These are phyloP conservation scores for Plantago lanceolata DNA, from an alignment of 305 asterid species.

Conservation along the genomic window DNA sequence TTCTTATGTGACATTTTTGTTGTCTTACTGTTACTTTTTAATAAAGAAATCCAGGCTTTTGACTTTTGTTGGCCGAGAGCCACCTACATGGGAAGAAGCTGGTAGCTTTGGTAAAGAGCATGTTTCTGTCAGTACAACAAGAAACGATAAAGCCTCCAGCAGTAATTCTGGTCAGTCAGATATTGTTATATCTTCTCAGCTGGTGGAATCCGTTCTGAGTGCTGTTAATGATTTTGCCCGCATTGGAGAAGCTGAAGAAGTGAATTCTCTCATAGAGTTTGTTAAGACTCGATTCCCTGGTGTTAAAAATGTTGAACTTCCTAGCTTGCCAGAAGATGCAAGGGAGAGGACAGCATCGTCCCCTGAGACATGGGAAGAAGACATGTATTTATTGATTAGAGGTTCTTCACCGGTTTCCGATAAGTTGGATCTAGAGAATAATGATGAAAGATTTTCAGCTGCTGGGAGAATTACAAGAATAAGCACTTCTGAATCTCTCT, in stretches of 20 bases:
- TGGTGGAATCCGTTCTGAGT: constrained; percentile 52
- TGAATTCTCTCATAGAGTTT: constrained; percentile 56
- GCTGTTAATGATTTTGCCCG: constrained; percentile 64
- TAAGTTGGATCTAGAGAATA: constrained; percentile 26
- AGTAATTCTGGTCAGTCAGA: constrained; percentile 32
- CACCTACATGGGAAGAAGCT: constrained; percentile 73
- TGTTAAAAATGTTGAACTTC: constrained; percentile 45
- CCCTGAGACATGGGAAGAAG: constrained; percentile 60
- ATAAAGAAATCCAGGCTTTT: constrained; percentile 86
- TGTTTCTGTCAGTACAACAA: constrained; percentile 31
- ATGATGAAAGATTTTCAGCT: constrained; percentile 28
- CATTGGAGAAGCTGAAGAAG: constrained; percentile 56
- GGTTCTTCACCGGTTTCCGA: constrained; percentile 32
- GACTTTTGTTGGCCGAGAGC: constrained; percentile 60
- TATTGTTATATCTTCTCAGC: constrained; percentile 39
- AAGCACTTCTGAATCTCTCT: constrained; percentile 41
- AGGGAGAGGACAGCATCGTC: constrained; percentile 37
- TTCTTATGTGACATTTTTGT: constrained; percentile 17
- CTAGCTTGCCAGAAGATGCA: constrained; percentile 33
- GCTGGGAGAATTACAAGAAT: constrained; percentile 31
- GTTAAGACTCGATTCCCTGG: constrained; percentile 55
- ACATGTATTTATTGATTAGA: constrained; percentile 46
- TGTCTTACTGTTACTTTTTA: constrained; percentile 27
- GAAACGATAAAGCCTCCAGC: constrained; percentile 31
- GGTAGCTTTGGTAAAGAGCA: constrained; percentile 52